Evolutionary conservation across 306 rosid species (phyloP), one percentile per base, ranked within the genome.

Genomic region (Dryas alaskensis): DNA sequence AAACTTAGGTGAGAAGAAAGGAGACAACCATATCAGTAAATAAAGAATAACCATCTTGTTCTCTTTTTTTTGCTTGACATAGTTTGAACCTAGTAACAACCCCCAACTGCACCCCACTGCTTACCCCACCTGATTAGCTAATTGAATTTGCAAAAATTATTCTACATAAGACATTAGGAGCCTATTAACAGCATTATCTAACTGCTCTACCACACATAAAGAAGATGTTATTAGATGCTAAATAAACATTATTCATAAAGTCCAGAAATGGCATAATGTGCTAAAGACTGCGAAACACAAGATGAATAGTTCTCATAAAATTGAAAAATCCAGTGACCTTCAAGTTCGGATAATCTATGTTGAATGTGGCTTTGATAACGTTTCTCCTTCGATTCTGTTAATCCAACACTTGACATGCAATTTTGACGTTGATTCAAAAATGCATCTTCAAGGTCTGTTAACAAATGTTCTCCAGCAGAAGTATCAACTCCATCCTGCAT

Each of bases 321-420:
- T 25, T 10, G 42, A 22, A 45, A 49, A 44, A 65, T n/a, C 9
- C 22, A 50, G 53, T 66, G 19, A 95, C 99, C 98, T 90, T 92
- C 91, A 67, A 95, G 96, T 75, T 90, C 93, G 60, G 81, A 78
- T 74, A 95, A 69, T 55, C 99, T 88, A 73, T 77, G 93, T 76
- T 67, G 87, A 78, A 95, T 80, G 78, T 43, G 89, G 79, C 85
- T 86, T 75, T 76, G 81, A 68, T 80, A 78, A 43, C 97, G 98
- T 8, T 57, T 88, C 72, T 87, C 87, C 77, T 75, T 77, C 9
- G 86, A 80, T 69, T 75, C 74, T 73, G 77, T 82, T 74, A 95
- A 80, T 71, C 79, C 79, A 71, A 61, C 87, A 72, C 97, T 88
- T 1, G 96, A 82, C 65, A 61, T 53, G 67, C 75, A 81, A 66